Conservation (phyloP, 805 yeast genomes). For the Starmera quercuum region DNA sequence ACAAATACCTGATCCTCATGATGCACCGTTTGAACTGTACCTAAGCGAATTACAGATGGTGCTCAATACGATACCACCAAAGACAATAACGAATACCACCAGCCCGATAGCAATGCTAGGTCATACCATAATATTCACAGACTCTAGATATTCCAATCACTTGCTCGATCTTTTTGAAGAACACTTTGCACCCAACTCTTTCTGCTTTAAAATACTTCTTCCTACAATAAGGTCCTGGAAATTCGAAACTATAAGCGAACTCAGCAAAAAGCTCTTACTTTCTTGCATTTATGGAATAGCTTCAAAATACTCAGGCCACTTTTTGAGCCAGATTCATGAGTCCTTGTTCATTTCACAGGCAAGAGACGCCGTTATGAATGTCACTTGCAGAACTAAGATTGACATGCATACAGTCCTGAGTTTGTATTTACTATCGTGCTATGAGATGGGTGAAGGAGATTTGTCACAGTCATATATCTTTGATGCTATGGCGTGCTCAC, state of each 20-base stretch:
- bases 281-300: constrained; percentile 19
- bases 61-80: background rate
- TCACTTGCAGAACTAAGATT: constrained; percentile 6
- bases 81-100: background rate
- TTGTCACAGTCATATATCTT: constrained; percentile 23
- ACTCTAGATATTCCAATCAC: constrained; percentile 7
- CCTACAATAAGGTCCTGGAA: constrained; percentile 8
- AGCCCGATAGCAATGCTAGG: constrained; percentile 7
- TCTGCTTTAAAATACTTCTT: constrained; percentile 11
- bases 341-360: constrained; percentile 19
- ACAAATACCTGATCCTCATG: background rate
- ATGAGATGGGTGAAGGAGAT: constrained; percentile 23
- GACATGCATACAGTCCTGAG: constrained; percentile 20
- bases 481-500: constrained; percentile 23
- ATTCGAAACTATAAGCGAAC: constrained; percentile 10
- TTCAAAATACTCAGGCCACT: constrained; percentile 15
- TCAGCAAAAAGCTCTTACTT: constrained; percentile 19
- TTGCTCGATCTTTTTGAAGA: constrained; percentile 9
- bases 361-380: constrained; percentile 16
- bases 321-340: constrained; percentile 5
- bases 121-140: constrained; percentile 10
- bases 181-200: constrained; percentile 5
- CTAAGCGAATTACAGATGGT: constrained; percentile 1
- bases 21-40: background rate
- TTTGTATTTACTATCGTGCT: constrained; percentile 20